phyloP scores from a whole-genome alignment of 2,329 filamentous ascomycete genomes.

The Trichophyton mentagrophytes region DNA sequence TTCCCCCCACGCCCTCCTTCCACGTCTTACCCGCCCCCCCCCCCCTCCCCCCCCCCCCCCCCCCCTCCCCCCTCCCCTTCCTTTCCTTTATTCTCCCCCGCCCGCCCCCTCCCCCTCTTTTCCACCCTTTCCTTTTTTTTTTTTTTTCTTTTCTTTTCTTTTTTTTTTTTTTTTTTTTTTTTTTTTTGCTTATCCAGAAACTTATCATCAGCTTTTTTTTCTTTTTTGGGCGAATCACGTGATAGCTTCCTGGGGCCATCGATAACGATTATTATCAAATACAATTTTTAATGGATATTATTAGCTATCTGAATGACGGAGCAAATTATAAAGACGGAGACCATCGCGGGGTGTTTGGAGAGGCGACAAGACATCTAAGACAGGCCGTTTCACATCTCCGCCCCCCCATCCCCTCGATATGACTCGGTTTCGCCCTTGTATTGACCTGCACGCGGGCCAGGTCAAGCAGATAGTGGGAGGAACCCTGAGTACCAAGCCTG shows the following conservation, averaged over 20 bases:
- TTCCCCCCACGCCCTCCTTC: too few species aligned
- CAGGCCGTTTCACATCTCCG: neutral
- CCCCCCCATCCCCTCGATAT: conserved; percentile 36
- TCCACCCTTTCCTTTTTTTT: too few species aligned
- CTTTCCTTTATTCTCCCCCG: too few species aligned
- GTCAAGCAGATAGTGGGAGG: conserved; percentile 98
- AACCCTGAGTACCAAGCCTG: conserved; percentile 58
- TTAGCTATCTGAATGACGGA: neutral
- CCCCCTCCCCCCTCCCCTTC: too few species aligned
- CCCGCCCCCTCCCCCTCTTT: too few species aligned
- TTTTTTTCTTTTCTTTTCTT: too few species aligned
- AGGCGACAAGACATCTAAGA: neutral
- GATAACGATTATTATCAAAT: too few species aligned
- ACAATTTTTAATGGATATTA: neutral
- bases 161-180: neutral
- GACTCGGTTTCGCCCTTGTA: conserved; percentile 92
- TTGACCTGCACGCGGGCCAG: conserved; percentile 91
- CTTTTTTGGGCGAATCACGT: neutral
- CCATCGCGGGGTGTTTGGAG: neutral
- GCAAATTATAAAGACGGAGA: neutral
- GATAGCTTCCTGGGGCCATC: neutral
- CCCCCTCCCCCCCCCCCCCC: too few species aligned
- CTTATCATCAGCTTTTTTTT: neutral
- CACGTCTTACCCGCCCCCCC: too few species aligned
- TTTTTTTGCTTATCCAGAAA: neutral